phyloP scores from a whole-genome alignment of 495 filamentous ascomycete genomes.

The Saxispiralis lemnorum region DNA sequence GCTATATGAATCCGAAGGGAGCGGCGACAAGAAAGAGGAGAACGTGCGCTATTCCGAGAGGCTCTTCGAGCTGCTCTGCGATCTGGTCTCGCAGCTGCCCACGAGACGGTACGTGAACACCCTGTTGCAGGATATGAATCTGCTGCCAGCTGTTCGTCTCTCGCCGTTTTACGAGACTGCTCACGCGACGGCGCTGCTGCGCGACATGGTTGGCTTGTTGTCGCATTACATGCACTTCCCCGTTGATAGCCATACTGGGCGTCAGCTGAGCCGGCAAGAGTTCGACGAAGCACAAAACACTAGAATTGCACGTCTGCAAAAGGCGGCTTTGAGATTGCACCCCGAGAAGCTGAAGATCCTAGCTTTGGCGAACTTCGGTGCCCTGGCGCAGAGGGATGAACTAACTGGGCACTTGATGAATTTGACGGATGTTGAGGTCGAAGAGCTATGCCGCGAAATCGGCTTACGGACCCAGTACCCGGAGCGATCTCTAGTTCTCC shows the following conservation, averaged over 20 bases:
- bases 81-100: constrained; percentile 83
- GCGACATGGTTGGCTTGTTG: constrained; percentile 63
- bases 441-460: constrained; percentile 49
- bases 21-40: constrained; percentile 28
- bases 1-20: constrained; percentile 39
- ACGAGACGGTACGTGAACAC: constrained; percentile 89
- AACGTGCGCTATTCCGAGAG: constrained; percentile 75
- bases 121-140: constrained; percentile 73
- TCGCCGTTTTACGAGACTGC: constrained; percentile 61
- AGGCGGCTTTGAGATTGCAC: constrained; percentile 64
- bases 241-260: constrained; percentile 78
- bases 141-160: constrained; percentile 64
- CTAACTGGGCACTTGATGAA: constrained; percentile 57
- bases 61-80: constrained; percentile 77
- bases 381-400: constrained; percentile 62
- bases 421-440: constrained; percentile 56
- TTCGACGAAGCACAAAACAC: constrained; percentile 66
- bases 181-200: constrained; percentile 51
- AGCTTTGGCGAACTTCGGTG: constrained; percentile 80
- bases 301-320: constrained; percentile 60
- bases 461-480: constrained; percentile 69
- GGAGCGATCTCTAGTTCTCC: constrained; percentile 39
- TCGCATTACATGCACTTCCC: constrained; percentile 75
- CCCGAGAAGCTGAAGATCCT: constrained; percentile 80
- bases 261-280: constrained; percentile 50